These are phyloP conservation scores for Thymus mandschuricus DNA, from an alignment of 257 asterid genomes.

Conservation along the genomic window DNA sequence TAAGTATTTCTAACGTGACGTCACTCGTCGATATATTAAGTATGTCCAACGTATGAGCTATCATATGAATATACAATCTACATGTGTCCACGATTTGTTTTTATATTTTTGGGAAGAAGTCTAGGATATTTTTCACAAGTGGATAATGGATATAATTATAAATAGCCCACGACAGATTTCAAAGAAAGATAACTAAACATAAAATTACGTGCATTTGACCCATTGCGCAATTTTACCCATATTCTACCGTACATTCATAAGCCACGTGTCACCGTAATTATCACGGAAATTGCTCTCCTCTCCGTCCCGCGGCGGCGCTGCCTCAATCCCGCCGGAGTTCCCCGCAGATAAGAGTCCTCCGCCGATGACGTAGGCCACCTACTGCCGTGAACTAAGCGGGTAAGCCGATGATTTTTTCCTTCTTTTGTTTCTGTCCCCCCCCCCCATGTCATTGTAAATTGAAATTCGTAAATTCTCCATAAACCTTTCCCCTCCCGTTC, in stretches of 20 bases:
- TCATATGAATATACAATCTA: no score
- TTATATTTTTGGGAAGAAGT: no score
- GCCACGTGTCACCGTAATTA: constrained; percentile 1
- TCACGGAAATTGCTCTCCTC: neutral
- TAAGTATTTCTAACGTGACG: no score
- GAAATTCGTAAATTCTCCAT: neutral
- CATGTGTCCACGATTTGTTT: no score
- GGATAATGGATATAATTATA: no score
- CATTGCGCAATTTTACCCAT: neutral
- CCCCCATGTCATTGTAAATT: neutral
- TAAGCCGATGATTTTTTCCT: constrained; percentile 9
- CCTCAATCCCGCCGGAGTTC: neutral
- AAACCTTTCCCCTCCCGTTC: neutral
- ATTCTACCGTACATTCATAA: neutral
- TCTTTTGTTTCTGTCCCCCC: neutral
- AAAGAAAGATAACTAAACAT: no score
- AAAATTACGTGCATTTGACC: no score
- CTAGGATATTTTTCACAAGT: no score
- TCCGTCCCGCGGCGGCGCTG: constrained; percentile 23
- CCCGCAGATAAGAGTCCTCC: neutral
- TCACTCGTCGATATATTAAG: no score
- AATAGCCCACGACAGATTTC: no score
- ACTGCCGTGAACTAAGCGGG: constrained; percentile 29
- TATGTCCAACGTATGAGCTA: no score
- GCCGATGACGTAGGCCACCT: neutral